Base-by-base conservation (phyloP, 2,329 filamentous ascomycete genomes). In the Alternaria alternata region DNA sequence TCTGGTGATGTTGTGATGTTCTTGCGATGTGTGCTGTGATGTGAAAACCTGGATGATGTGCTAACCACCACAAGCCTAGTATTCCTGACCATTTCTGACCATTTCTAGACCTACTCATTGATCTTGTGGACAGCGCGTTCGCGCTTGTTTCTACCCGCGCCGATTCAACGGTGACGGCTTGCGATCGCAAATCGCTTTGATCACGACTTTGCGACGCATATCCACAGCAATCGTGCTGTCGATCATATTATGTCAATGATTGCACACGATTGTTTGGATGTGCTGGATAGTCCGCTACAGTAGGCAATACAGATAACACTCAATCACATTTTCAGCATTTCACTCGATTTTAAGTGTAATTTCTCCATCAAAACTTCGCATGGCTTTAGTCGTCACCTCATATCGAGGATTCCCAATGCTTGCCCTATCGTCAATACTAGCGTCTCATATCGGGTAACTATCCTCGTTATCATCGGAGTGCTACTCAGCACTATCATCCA, bases 1-100 rank as follows among this genome's bases (percentile, higher is more conserved):
- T 8, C 8, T 28, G 26, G 48, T 57, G 55, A 57, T 57, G 48
- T 39, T 12, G 47, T 57, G 32, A 57, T 41, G 41, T 46, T 28
- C 12, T 30, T 18, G 18, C 48, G 9, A n/a, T 39, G 7, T 24
- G 18, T 34, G 39, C 34, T 57, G 30, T 28, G 20, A 30, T 14
- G 30, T 39, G 32, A 20, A 38, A 22, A 26, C 14, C 30, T 39
- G 7, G 36, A 24, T 48, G 18, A 22, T 20, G 3, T 48, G 30
- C 44, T 34, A 48, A 48, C 28, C 11, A 30, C 12, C 12, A 22
- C 8, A 16, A 46, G 24, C 12, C 43, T n/a, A 46, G 43, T 46
- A 30, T 12, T 18, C 16, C n/a, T 12, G 8, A 7, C 14, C n/a
- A 20, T 12, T 30, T 9, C 1, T 46, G 28, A 30, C 8, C 28